These are phyloP conservation scores for Suhomyces bolitotheri DNA, from an alignment of 1,139 yeast species.

Conservation along the genomic window DNA sequence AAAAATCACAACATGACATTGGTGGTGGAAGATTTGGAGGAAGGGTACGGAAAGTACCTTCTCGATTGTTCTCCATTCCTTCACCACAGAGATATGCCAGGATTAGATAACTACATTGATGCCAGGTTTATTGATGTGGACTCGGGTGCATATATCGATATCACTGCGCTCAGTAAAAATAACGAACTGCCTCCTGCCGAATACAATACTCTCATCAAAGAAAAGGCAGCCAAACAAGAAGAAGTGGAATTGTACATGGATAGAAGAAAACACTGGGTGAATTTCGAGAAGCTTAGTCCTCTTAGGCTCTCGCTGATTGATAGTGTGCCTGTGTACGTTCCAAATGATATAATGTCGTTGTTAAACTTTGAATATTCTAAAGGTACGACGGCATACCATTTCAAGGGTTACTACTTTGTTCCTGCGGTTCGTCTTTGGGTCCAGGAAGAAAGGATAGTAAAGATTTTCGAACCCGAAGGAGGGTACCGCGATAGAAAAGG, in stretches of 20 bases:
- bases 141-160: slow-evolving; percentile 17
- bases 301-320: slow-evolving; percentile 34
- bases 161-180: slow-evolving; percentile 17
- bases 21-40: slow-evolving; percentile 16
- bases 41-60: slow-evolving; percentile 16
- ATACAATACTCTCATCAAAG: slow-evolving; percentile 24
- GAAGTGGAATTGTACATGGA: slow-evolving; percentile 34
- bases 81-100: slow-evolving; percentile 14
- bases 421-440: slow-evolving; percentile 36
- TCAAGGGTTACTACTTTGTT: slow-evolving; percentile 32
- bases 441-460: slow-evolving; percentile 22
- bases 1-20: slow-evolving; percentile 16
- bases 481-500: slow-evolving; percentile 1
- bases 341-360: slow-evolving; percentile 35
- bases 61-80: slow-evolving; percentile 17
- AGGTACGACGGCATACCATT: slow-evolving; percentile 28
- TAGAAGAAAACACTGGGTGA: slow-evolving; percentile 39
- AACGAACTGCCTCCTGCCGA: slow-evolving; percentile 24
- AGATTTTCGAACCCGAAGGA: slow-evolving; percentile 15
- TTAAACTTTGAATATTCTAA: slow-evolving; percentile 32
- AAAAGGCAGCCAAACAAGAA: slow-evolving; percentile 15
- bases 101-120: slow-evolving; percentile 15
- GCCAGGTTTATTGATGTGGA: slow-evolving; percentile 19
- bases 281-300: slow-evolving; percentile 32
- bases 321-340: slow-evolving; percentile 41